Conservation (phyloP, 2,329 filamentous ascomycete species). For the Fusarium virguliforme region DNA sequence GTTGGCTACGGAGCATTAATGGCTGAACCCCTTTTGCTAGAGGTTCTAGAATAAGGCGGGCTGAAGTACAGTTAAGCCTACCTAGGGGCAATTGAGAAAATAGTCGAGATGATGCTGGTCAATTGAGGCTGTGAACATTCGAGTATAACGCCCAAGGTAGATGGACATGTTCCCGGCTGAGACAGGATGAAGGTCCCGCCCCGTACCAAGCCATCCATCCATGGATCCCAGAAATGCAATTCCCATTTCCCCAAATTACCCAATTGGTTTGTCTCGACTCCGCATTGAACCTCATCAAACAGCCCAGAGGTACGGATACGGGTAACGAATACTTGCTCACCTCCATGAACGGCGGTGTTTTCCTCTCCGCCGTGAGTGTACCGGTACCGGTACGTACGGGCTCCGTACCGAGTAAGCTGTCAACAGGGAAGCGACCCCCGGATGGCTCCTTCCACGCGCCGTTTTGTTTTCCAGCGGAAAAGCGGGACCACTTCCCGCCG, state of each 20-base stretch:
- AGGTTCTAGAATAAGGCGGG: slow-evolving; percentile 7
- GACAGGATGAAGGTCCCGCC: neutral
- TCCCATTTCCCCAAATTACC: slow-evolving; percentile 5
- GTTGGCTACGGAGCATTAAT: slow-evolving; percentile 2
- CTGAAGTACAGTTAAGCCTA: neutral
- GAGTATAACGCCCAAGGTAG: slow-evolving; percentile 1
- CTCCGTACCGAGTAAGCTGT: slow-evolving; percentile 17
- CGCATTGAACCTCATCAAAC: slow-evolving; percentile 5
- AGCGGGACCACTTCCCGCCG: slow-evolving; percentile 37
- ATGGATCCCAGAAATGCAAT: neutral
- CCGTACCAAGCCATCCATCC: neutral
- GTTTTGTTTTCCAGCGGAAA: slow-evolving; percentile 35
- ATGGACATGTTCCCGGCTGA: neutral
- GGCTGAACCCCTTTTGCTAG: neutral
- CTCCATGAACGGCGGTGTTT: slow-evolving; percentile 6
- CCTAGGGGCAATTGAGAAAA: neutral
- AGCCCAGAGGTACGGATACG: neutral
- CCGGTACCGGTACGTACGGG: neutral
- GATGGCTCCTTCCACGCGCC: slow-evolving; percentile 24
- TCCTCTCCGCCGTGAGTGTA: slow-evolving; percentile 1
- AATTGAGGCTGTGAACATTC: slow-evolving; percentile 4
- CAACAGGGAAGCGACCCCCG: slow-evolving; percentile 23
- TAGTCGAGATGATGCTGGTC: neutral
- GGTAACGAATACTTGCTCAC: neutral
- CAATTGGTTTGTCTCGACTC: slow-evolving; percentile 2